Percentiles rank a stretch among this genome's conserved stretches.
Conservation (phyloP, 177 flowering plant genomes). For the Telopea speciosissima region DNA sequence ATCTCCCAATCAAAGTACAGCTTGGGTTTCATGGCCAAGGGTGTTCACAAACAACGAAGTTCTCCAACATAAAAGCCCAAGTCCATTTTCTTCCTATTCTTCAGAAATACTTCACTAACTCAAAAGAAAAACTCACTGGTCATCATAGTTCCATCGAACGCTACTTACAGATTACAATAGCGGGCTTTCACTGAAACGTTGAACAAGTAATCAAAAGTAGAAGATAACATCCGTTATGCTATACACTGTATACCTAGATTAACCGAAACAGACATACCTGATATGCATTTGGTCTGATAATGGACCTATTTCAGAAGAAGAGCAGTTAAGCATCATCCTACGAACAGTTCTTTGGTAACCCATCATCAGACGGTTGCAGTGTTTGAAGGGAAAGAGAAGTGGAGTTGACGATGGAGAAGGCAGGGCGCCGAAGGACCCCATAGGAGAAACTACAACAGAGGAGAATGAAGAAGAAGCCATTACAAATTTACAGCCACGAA, state of each 20-base stretch:
- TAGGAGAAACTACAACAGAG: slow-evolving; percentile 11
- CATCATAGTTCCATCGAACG: background rate
- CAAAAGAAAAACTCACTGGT: background rate
- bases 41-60: background rate
- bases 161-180: too few relatives aligned
- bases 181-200: background rate
- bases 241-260: background rate
- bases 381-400: slow-evolving; percentile 14
- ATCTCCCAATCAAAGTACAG: too few relatives aligned
- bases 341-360: slow-evolving; percentile 3
- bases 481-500: slow-evolving; percentile 1
- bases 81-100: background rate
- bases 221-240: background rate
- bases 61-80: background rate
- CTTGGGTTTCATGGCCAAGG: too few relatives aligned
- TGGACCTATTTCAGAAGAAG: slow-evolving; percentile 33
- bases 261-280: slow-evolving; percentile 26
- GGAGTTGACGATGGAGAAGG: slow-evolving; percentile 21
- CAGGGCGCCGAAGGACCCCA: slow-evolving; percentile 14
- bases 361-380: slow-evolving; percentile 8
- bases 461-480: slow-evolving; percentile 9
- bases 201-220: background rate
- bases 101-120: background rate
- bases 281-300: slow-evolving; percentile 22
- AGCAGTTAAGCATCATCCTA: slow-evolving; percentile 24